Evolutionary conservation across 305 asterid species (phyloP).

Genomic region (Rubia balearica): DNA sequence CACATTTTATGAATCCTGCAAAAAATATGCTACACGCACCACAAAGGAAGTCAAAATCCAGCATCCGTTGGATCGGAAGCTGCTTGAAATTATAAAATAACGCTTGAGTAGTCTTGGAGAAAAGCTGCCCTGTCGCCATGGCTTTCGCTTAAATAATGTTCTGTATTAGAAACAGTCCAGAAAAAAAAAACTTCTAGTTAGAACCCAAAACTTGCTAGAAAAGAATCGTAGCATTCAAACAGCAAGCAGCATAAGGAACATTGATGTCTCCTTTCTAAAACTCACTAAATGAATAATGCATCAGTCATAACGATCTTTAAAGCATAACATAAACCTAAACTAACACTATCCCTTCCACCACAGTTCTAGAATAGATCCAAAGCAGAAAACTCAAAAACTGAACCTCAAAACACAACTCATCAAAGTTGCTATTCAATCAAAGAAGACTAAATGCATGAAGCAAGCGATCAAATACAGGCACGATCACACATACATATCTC

Average conservation of each 20-base stretch:
- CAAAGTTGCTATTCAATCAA: not conserved
- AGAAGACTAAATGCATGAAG: not conserved
- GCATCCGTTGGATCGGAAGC: conserved; percentile 95
- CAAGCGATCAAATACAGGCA: not conserved
- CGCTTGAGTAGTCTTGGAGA: conserved; percentile 93
- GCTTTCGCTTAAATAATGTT: conserved; percentile 6
- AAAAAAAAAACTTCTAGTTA: not conserved
- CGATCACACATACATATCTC: not conserved
- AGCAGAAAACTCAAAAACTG: not conserved
- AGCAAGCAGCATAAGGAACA: not conserved
- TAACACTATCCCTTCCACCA: not conserved
- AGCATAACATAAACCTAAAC: not conserved
- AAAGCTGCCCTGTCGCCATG: conserved; percentile 95
- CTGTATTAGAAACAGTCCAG: no score
- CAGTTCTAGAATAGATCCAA: not conserved
- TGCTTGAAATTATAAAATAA: conserved; percentile 90
- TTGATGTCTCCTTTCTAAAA: not conserved
- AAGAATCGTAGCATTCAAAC: not conserved
- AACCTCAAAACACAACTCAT: not conserved
- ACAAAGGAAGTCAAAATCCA: conserved; percentile 96
- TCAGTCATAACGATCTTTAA: not conserved
- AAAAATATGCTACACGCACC: conserved; percentile 37
- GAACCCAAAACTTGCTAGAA: not conserved
- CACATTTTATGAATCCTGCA: not conserved
- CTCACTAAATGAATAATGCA: not conserved